Evolutionary conservation across 2,329 filamentous ascomycete species (phyloP), one percentile per base, ranked within the genome.

Genomic region (Clarireedia hainanense): DNA sequence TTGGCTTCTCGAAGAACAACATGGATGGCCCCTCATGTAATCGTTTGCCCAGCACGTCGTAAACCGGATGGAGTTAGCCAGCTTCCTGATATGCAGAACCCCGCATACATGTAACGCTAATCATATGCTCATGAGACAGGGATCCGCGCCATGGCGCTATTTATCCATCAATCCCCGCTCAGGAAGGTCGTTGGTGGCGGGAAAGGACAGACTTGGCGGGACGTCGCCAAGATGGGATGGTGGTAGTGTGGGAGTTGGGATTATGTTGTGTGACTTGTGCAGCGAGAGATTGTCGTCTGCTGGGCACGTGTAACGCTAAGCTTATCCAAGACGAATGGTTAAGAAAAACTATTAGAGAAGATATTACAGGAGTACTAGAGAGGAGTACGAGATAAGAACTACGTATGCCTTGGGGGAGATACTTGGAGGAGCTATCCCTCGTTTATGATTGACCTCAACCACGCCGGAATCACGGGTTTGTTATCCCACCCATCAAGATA

Each of bases 401-500:
- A 30, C 7, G 6, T 30, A 7, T 30, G 10, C 10, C 27, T 30
- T 30, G 7, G 27, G 27, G 2, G 27, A 30, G 27, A 30, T 10
- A 9, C 27, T 30, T 10, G 10, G 27, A 12, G 3, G 27, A 9
- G 9, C 10, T 30, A 30, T 30, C 27, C 2, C 27, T 30, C 27
- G 7, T 30, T 30, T 7, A 30, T 30, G 27, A 30, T 30, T 30
- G 10, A 30, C 27, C 7, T 70, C 62, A 88, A 68, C 85, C 85
- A 88, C 20, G 62, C 71, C 3, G 85, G 85, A 50, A 88, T 69
- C 30, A 62, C 69, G 6, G 85, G 84, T 57, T 74, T 75, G 58
- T 72, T 74, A 46, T 79, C 75, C 85, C 85, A 89, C 10, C 80
- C 80, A 60, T 77, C 72, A 50, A 82, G 73, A 73, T 83, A 87